phyloP scores from a whole-genome alignment of 345 rosid species.

The Salix dunnii region DNA sequence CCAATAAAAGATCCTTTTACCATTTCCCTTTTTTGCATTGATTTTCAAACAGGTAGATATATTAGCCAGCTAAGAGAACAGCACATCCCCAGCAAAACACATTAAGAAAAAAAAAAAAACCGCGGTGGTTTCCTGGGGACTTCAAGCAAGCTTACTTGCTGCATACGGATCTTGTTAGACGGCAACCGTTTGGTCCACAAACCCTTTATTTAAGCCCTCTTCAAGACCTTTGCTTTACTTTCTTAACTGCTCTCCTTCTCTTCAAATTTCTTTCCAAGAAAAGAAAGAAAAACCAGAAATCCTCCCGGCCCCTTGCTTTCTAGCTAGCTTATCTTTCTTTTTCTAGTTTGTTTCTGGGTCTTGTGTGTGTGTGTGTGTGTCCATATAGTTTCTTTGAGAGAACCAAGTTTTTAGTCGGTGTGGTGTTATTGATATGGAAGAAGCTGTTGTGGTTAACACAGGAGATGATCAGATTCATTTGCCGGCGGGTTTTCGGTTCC shows the following conservation, averaged over 20 bases:
- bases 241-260: conserved; percentile 47
- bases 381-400: background rate
- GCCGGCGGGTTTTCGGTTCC: conserved; percentile 90
- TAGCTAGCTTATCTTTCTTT: background rate
- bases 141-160: conserved; percentile 49
- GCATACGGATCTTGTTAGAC: conserved; percentile 57
- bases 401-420: background rate
- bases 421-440: conserved; percentile 38
- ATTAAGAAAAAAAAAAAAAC: too few species aligned
- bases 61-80: conserved; percentile 18
- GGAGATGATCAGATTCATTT: conserved; percentile 53
- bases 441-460: conserved; percentile 51
- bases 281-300: background rate
- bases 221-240: conserved; percentile 38
- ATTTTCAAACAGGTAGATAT: conserved; percentile 43
- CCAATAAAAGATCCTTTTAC: conserved; percentile 11
- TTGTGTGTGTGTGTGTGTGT: background rate
- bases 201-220: conserved; percentile 58
- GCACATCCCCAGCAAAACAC: background rate
- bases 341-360: background rate
- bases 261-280: conserved; percentile 9
- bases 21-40: conserved; percentile 20
- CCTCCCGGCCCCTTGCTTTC: conserved; percentile 9
- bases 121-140: conserved; percentile 40
- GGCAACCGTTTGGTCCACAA: conserved; percentile 13